Percentiles rank a stretch among this genome's conserved stretches.
Conservation (phyloP, 164 flowering plant species). For the Tetrastigma voinierianum region DNA sequence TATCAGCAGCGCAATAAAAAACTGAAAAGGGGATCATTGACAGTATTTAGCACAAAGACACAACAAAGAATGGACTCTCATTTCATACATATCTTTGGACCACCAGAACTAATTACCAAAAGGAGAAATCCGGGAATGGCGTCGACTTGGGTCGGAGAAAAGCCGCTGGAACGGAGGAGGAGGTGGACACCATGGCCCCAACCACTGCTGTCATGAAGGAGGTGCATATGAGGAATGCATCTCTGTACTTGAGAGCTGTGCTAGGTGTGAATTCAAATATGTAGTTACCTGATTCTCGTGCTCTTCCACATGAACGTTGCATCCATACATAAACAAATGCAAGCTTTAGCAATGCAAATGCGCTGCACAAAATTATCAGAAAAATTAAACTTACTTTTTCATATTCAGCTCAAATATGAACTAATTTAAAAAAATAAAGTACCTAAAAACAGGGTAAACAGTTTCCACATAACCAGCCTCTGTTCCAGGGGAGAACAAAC, state of each 20-base stretch:
- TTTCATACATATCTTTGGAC: too few species aligned
- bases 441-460: conserved; percentile 98
- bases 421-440: conserved; percentile 1
- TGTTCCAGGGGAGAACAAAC: conserved; percentile 56
- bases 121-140: conserved; percentile 83
- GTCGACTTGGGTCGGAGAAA: conserved; percentile 60
- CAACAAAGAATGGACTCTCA: too few species aligned
- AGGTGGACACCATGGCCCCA: conserved; percentile 86
- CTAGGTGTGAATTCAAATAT: conserved; percentile 78
- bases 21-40: conserved; percentile 34
- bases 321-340: conserved; percentile 95
- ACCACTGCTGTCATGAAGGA: conserved; percentile 87
- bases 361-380: conserved; percentile 47
- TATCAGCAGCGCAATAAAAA: conserved; percentile 53
- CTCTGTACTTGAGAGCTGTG: conserved; percentile 81
- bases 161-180: conserved; percentile 52
- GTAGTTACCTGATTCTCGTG: conserved; percentile 90
- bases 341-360: conserved; percentile 89
- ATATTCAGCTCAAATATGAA: not conserved
- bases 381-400: too few species aligned
- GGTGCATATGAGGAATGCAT: conserved; percentile 87
- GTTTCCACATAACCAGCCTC: conserved; percentile 70
- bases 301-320: conserved; percentile 91
- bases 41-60: not conserved
- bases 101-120: conserved; percentile 50